Base-by-base conservation (phyloP, 495 filamentous ascomycete species). In the Trichocladium antarcticum region DNA sequence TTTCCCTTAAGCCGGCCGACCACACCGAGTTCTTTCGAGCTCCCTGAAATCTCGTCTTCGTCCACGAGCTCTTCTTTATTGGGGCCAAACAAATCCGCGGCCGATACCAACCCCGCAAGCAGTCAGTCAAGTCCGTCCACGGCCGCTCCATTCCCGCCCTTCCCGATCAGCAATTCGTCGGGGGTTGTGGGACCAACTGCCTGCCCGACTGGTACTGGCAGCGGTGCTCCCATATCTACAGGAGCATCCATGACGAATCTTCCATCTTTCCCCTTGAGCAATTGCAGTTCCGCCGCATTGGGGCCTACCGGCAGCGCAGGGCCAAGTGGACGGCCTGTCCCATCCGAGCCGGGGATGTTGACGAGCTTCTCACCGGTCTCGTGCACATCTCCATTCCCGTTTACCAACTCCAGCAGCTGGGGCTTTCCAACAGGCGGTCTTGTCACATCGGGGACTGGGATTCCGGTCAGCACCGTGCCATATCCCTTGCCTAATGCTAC, bases 341-440 rank as follows among this genome's bases (percentile, higher is more conserved):
- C 24, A 8, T 27, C 24, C 8, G 24, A 8, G 24, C 3, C 24
- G 8, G 24, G 24, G n/a, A n/a, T n/a, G n/a, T n/a, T n/a, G n/a
- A n/a, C n/a, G n/a, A n/a, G n/a, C n/a, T n/a, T n/a, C n/a, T n/a
- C 7, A 34, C 31, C 16, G 45, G 54, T 27, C 46, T 27, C 24
- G 8, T 27, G 24, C 24, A 27, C 44, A 7, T 44, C 37, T 32
- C 51, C 60, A n/a, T 61, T 59, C 37, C 54, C 58, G 6, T 37
- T 60, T 27, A 29, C 54, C 9, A 62, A 62, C 49, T 56, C 55
- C 20, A 62, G n/a, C 37, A 62, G n/a, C 37, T 17, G 5, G 12
- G 19, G 37, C 6, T 9, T 38, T 3, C 3, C 37, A 17, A 2
- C 37, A 10, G 55, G 48, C 6, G 44, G 48, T 1, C 27, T 21